Conservation (phyloP, 495 filamentous ascomycete genomes). For the Polyplosphaeria fusca region DNA sequence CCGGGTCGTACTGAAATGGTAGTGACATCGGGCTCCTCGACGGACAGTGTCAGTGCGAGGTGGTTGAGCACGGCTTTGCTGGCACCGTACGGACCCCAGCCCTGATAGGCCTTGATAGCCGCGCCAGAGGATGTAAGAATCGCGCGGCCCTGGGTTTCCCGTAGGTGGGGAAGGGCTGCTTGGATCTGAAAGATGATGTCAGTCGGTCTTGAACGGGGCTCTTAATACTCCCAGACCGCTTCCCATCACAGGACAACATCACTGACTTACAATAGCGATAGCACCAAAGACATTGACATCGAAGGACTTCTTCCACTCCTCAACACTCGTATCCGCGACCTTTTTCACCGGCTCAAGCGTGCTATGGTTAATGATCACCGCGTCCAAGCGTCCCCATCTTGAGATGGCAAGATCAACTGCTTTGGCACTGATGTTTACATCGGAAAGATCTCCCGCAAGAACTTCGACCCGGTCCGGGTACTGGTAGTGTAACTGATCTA, state of each 20-base stretch:
- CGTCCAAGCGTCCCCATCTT: slow-evolving; percentile 71
- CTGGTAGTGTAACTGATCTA: slow-evolving; percentile 63
- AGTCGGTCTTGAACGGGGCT: too few relatives aligned
- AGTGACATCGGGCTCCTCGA: slow-evolving; percentile 76
- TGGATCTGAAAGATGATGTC: too few relatives aligned
- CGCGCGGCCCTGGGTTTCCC: slow-evolving; percentile 46
- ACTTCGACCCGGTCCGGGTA: slow-evolving; percentile 66
- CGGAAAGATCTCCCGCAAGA: slow-evolving; percentile 71
- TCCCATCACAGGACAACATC: background rate
- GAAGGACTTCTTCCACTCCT: slow-evolving; percentile 73
- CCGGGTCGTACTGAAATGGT: slow-evolving; percentile 74
- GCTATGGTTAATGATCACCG: slow-evolving; percentile 85
- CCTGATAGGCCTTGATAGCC: slow-evolving; percentile 52
- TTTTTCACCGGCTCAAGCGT: slow-evolving; percentile 72
- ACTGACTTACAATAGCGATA: slow-evolving; percentile 66
- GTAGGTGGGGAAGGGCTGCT: slow-evolving; percentile 68
- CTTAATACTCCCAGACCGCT: background rate
- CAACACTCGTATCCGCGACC: slow-evolving; percentile 58
- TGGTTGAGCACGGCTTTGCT: slow-evolving; percentile 89
- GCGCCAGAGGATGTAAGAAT: slow-evolving; percentile 43
- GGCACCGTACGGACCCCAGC: slow-evolving; percentile 79
- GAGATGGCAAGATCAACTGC: slow-evolving; percentile 61
- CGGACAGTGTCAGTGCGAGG: slow-evolving; percentile 65
- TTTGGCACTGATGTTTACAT: slow-evolving; percentile 58
- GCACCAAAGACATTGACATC: slow-evolving; percentile 82